Percentiles rank a stretch among this genome's conserved stretches.
Evolutionary conservation across 495 filamentous ascomycete species (phyloP).

Genomic region (Hypoxylon perforatum): DNA sequence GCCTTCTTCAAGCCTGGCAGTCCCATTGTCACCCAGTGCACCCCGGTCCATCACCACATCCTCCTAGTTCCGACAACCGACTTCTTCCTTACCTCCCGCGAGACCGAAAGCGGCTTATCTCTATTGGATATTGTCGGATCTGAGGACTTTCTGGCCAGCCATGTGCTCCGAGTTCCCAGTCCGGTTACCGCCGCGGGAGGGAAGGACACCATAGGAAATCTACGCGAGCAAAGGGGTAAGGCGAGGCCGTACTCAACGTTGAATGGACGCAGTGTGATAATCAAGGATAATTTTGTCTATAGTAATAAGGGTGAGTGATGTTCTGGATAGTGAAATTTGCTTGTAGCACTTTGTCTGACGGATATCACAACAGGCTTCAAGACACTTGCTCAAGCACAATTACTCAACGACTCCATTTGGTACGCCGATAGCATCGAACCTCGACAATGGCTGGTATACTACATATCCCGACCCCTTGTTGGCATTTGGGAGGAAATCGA

Average conservation of each 20-base stretch:
- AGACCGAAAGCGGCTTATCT: constrained; percentile 81
- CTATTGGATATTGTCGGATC: constrained; percentile 84
- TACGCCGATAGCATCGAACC: constrained; percentile 85
- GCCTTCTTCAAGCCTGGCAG: constrained; percentile 91
- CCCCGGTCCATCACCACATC: constrained; percentile 91
- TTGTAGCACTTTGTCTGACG: constrained; percentile 21
- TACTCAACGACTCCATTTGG: constrained; percentile 87
- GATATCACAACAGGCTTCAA: constrained; percentile 77
- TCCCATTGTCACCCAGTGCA: constrained; percentile 90
- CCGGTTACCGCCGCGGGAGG: constrained; percentile 66
- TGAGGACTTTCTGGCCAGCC: constrained; percentile 96
- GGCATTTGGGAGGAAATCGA: constrained; percentile 82
- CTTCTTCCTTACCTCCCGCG: constrained; percentile 85
- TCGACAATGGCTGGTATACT: constrained; percentile 95
- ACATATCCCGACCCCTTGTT: constrained; percentile 90
- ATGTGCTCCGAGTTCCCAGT: constrained; percentile 87
- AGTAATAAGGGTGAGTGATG: constrained; percentile 86
- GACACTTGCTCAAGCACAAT: constrained; percentile 86
- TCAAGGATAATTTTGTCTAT: constrained; percentile 93
- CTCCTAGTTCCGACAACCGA: constrained; percentile 95
- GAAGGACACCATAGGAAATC: constrained; percentile 74
- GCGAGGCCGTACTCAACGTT: constrained; percentile 91
- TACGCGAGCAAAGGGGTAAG: constrained; percentile 91
- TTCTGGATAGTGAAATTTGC: neutral
- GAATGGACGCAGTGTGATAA: constrained; percentile 91